phyloP scores from a whole-genome alignment of 176 grass and related monocot species.

The Typha latifolia region DNA sequence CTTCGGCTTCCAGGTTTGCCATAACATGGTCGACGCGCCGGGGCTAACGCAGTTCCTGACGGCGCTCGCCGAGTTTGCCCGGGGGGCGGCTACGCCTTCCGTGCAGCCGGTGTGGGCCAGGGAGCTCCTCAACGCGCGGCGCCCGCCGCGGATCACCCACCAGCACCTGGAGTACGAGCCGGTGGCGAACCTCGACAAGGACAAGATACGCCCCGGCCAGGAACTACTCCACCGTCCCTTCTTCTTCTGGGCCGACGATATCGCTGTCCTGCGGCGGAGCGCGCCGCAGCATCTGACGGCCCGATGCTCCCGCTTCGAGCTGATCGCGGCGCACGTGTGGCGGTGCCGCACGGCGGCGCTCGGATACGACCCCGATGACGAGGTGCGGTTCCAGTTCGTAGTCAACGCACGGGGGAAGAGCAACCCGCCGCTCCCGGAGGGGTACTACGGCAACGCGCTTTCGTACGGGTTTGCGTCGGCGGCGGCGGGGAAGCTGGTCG shows the following conservation, averaged over 20 bases:
- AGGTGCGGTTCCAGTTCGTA: conserved; percentile 31
- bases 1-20: conserved; percentile 33
- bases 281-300: background rate
- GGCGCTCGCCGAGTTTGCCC: conserved; percentile 26
- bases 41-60: conserved; percentile 34
- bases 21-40: conserved; percentile 40
- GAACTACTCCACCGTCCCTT: conserved; percentile 17
- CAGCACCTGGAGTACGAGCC: background rate
- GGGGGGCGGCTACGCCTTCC: conserved; percentile 12
- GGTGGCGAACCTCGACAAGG: conserved; percentile 7
- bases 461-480: conserved; percentile 22
- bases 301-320: conserved; percentile 16
- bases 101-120: conserved; percentile 35
- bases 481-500: conserved; percentile 30
- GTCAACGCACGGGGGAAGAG: conserved; percentile 21
- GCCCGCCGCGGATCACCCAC: background rate
- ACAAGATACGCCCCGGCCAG: conserved; percentile 9
- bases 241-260: conserved; percentile 9
- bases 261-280: conserved; percentile 2
- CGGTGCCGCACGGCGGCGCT: conserved; percentile 24
- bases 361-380: conserved; percentile 16
- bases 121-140: conserved; percentile 16
- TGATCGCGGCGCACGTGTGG: conserved; percentile 27
- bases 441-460: conserved; percentile 46
- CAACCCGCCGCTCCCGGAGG: conserved; percentile 19